phyloP scores from a whole-genome alignment of 164 flowering plant species.

The Berberis vulgaris region DNA sequence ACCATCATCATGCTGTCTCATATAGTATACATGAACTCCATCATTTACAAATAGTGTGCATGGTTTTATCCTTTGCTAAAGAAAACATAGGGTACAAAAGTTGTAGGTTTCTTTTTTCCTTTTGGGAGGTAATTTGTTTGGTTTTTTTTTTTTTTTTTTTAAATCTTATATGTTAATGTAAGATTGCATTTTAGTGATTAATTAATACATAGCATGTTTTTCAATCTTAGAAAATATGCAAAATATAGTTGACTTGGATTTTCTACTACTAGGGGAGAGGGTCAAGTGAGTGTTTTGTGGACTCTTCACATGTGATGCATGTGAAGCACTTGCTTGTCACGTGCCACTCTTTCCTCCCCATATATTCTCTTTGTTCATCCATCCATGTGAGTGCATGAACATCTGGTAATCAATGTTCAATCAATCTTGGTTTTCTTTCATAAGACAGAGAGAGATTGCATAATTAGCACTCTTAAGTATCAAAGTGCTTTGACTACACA shows the following conservation, averaged over 20 bases:
- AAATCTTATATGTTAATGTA: too few species aligned
- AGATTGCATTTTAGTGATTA: too few species aligned
- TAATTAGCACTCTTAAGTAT: too few species aligned
- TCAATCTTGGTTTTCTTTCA: not conserved
- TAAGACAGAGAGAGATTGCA: too few species aligned
- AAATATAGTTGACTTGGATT: too few species aligned
- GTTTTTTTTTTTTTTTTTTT: not conserved
- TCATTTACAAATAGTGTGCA: slow-evolving; percentile 5
- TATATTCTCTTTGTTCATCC: not conserved
- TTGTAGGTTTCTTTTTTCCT: not conserved
- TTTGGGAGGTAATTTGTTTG: not conserved
- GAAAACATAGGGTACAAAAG: slow-evolving; percentile 2
- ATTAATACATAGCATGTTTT: too few species aligned
- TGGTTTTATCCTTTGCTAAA: too few species aligned
- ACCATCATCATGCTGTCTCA: not conserved
- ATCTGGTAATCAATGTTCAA: not conserved
- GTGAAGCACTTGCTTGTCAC: slow-evolving; percentile 2
- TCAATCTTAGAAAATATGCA: too few species aligned
- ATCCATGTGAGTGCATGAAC: not conserved
- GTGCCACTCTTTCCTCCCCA: slow-evolving; percentile 6
- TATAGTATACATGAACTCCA: slow-evolving; percentile 14
- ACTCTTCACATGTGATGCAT: slow-evolving; percentile 15
- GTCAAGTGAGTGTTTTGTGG: too few species aligned
- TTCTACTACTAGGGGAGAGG: too few species aligned
- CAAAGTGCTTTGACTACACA: too few species aligned